Conservation (phyloP, 2,329 filamentous ascomycete species). For the Pochonia chlamydosporia region DNA sequence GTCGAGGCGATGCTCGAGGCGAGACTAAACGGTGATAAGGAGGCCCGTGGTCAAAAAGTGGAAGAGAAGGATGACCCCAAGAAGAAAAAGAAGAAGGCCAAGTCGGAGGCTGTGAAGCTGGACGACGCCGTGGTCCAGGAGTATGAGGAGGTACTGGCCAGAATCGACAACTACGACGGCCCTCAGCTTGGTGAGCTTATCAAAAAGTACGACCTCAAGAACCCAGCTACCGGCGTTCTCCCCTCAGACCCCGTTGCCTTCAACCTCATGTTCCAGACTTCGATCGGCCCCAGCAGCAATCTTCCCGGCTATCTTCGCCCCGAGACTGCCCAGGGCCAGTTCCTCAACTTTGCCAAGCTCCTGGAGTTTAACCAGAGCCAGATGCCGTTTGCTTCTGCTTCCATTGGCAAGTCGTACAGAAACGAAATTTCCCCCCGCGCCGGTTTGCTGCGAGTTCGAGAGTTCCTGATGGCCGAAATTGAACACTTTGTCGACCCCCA, state of each 20-base stretch:
- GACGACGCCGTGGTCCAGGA: conserved; percentile 81
- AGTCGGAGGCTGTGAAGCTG: conserved; percentile 73
- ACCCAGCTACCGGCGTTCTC: conserved; percentile 72
- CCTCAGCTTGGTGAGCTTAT: conserved; percentile 83
- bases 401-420: conserved; percentile 95
- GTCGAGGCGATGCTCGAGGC: conserved; percentile 90
- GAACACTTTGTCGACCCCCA: conserved; percentile 97
- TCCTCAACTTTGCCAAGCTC: conserved; percentile 93
- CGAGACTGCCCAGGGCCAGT: conserved; percentile 97
- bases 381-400: conserved; percentile 96
- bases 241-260: conserved; percentile 80
- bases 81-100: conserved; percentile 89
- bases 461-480: conserved; percentile 98
- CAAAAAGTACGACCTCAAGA: conserved; percentile 84
- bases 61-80: conserved; percentile 67
- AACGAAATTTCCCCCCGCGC: conserved; percentile 95
- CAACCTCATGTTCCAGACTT: conserved; percentile 98
- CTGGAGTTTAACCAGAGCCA: conserved; percentile 91
- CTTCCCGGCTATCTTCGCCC: conserved; percentile 80
- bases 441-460: conserved; percentile 86
- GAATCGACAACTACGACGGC: conserved; percentile 92
- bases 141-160: conserved; percentile 86
- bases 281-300: conserved; percentile 89
- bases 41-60: conserved; percentile 78
- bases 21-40: conserved; percentile 83